Percentiles rank a stretch among this genome's conserved stretches.
These are phyloP conservation scores for Sphaerulina vaccinii DNA, from an alignment of 2,329 filamentous ascomycete genomes.

Conservation along the genomic window DNA sequence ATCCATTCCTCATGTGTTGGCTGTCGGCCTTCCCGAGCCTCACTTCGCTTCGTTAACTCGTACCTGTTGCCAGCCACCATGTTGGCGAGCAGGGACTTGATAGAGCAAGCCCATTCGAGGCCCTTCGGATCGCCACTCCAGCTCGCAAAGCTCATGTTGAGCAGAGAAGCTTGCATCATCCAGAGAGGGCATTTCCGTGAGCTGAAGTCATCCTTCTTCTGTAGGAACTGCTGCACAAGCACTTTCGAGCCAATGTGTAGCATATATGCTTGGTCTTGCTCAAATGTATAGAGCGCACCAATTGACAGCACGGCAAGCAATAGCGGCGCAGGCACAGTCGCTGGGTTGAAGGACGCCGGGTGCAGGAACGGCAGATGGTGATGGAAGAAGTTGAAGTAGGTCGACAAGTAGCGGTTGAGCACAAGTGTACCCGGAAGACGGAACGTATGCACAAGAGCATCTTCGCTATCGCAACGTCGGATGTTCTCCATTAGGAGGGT, in stretches of 20 bases:
- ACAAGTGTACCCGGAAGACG: slow-evolving; percentile 76
- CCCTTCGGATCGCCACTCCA: slow-evolving; percentile 99
- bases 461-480: slow-evolving; percentile 74
- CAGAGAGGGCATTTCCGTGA: slow-evolving; percentile 95
- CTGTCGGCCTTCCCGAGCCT: slow-evolving; percentile 73
- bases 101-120: slow-evolving; percentile 97
- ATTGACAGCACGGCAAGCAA: slow-evolving; percentile 90
- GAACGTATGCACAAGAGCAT: slow-evolving; percentile 83
- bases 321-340: slow-evolving; percentile 75
- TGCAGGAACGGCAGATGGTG: slow-evolving; percentile 96
- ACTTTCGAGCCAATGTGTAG: slow-evolving; percentile 97
- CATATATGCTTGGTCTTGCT: slow-evolving; percentile 95
- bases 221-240: slow-evolving; percentile 91
- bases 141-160: slow-evolving; percentile 99
- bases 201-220: slow-evolving; percentile 98
- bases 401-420: slow-evolving; percentile 88
- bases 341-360: slow-evolving; percentile 82
- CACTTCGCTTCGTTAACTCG: slow-evolving; percentile 88
- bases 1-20: slow-evolving; percentile 90
- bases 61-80: slow-evolving; percentile 98
- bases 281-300: slow-evolving; percentile 92
- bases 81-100: slow-evolving; percentile 95
- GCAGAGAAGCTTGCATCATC: slow-evolving; percentile 94
- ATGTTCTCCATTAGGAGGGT: slow-evolving; percentile 84
- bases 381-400: slow-evolving; percentile 96